Evolutionary conservation across 257 asterid genomes (phyloP).

Genomic region (Apocynum venetum): DNA sequence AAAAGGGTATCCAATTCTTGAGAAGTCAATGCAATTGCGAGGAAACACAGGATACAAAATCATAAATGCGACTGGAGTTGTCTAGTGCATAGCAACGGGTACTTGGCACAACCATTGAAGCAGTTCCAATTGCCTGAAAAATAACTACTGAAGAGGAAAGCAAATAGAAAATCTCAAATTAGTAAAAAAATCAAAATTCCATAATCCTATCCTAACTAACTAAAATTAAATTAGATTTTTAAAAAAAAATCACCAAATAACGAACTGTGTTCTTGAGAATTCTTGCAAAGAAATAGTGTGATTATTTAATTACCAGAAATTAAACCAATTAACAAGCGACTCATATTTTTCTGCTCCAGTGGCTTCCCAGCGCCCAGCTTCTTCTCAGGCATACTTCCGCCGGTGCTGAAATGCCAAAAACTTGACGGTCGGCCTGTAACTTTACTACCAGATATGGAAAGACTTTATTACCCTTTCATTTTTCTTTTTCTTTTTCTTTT

Average conservation of each 20-base stretch:
- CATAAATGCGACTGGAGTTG: slow-evolving; percentile 71
- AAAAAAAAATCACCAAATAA: background rate
- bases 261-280: background rate
- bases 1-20: background rate
- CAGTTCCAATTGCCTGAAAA: slow-evolving; percentile 48
- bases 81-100: slow-evolving; percentile 75
- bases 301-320: slow-evolving; percentile 34
- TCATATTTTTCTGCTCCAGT: slow-evolving; percentile 14
- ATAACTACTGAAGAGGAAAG: slow-evolving; percentile 43
- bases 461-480: background rate
- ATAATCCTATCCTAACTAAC: background rate
- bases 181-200: background rate
- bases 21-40: background rate
- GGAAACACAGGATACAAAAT: slow-evolving; percentile 71
- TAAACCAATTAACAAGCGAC: slow-evolving; percentile 27
- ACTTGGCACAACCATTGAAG: slow-evolving; percentile 66
- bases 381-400: background rate
- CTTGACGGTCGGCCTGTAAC: background rate
- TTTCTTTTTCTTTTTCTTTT: too few species aligned
- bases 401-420: background rate
- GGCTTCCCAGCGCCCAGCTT: slow-evolving; percentile 3
- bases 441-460: background rate
- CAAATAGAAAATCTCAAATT: slow-evolving; percentile 4
- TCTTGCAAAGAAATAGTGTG: background rate
- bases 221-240: too few species aligned